phyloP scores from a whole-genome alignment of 148 eudicot genomes.

The Nepenthes gracilis region DNA sequence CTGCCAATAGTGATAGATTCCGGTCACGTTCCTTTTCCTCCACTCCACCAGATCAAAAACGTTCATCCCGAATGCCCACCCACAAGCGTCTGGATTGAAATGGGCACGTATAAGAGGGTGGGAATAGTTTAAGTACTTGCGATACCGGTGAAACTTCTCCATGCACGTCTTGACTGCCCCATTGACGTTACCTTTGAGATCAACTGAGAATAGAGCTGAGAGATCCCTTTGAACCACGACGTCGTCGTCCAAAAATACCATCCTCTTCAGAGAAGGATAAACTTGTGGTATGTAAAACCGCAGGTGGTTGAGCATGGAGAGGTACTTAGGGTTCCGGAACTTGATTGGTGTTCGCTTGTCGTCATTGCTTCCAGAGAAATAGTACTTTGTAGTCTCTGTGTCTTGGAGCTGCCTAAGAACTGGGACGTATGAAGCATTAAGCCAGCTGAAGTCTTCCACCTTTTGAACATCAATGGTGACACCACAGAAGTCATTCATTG shows the following conservation, averaged over 20 bases:
- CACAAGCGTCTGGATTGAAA: slow-evolving; percentile 90
- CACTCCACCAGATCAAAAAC: slow-evolving; percentile 78
- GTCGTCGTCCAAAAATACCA: slow-evolving; percentile 83
- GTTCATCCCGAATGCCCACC: slow-evolving; percentile 94
- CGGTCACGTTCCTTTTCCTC: slow-evolving; percentile 77
- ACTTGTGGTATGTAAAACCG: slow-evolving; percentile 84
- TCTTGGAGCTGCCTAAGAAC: slow-evolving; percentile 86
- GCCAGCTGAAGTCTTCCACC: slow-evolving; percentile 77
- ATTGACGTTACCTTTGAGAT: slow-evolving; percentile 68
- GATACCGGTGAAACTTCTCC: slow-evolving; percentile 88
- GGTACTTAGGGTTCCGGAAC: slow-evolving; percentile 74
- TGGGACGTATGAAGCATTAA: slow-evolving; percentile 80
- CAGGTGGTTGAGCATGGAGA: slow-evolving; percentile 81
- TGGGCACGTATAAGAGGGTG: slow-evolving; percentile 76
- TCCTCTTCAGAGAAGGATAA: slow-evolving; percentile 57
- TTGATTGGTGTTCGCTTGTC: slow-evolving; percentile 66
- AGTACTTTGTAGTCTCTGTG: slow-evolving; percentile 63
- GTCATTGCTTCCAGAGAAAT: slow-evolving; percentile 64
- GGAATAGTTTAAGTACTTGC: slow-evolving; percentile 80
- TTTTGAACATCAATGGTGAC: slow-evolving; percentile 70
- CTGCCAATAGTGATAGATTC: slow-evolving; percentile 89
- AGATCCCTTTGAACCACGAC: slow-evolving; percentile 80
- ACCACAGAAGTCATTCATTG: slow-evolving; percentile 57
- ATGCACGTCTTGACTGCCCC: slow-evolving; percentile 95
- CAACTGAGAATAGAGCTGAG: slow-evolving; percentile 55